Evolutionary conservation across 257 asterid genomes (phyloP).

Genomic region (Galeopsis tetrahit): DNA sequence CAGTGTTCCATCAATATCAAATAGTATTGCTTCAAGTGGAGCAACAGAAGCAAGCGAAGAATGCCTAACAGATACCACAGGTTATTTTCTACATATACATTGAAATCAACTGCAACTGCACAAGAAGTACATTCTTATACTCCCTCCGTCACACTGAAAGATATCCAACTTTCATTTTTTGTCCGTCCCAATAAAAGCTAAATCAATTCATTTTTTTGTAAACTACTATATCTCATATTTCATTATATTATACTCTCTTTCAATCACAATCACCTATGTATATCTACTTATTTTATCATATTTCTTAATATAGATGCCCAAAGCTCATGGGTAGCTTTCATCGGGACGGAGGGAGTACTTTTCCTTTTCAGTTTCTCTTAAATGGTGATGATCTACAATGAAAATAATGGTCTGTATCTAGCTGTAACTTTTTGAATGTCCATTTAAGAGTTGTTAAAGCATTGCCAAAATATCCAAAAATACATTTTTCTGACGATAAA

Average conservation of each 20-base stretch:
- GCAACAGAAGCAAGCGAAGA: slow-evolving; percentile 60
- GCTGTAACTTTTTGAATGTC: too few relatives aligned
- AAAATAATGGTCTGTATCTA: neutral
- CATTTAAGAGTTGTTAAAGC: neutral
- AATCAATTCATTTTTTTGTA: too few relatives aligned
- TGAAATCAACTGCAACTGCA: slow-evolving; percentile 11
- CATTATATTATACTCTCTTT: too few relatives aligned
- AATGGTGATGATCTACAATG: neutral
- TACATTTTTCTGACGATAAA: neutral
- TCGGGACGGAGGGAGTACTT: neutral
- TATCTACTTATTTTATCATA: too few relatives aligned
- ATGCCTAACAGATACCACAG: slow-evolving; percentile 32
- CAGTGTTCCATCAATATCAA: slow-evolving; percentile 87
- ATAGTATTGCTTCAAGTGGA: slow-evolving; percentile 75
- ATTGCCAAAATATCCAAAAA: neutral
- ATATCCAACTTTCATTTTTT: too few relatives aligned
- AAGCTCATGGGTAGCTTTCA: too few relatives aligned
- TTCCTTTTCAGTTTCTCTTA: neutral
- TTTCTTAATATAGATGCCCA: too few relatives aligned
- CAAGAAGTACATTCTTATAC: neutral
- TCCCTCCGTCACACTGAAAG: too few relatives aligned
- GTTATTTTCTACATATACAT: neutral
- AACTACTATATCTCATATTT: too few relatives aligned
- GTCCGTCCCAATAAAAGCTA: too few relatives aligned
- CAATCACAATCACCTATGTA: too few relatives aligned